Percentiles rank a stretch among this genome's conserved stretches.
These are phyloP conservation scores for Fusarium miscanthi DNA, from an alignment of 2,329 filamentous ascomycete species.

Conservation along the genomic window DNA sequence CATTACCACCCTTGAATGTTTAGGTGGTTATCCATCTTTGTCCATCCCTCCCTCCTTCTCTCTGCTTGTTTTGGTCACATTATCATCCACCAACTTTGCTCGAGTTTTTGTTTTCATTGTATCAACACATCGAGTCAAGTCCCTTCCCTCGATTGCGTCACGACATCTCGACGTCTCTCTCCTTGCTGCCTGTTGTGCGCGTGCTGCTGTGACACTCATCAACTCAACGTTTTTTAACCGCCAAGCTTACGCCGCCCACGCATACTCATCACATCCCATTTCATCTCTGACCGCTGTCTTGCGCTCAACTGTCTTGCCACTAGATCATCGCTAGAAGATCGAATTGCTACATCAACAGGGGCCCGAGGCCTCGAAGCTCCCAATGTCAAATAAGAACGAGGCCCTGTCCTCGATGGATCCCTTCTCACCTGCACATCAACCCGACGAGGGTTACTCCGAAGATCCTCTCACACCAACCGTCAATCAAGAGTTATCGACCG, in stretches of 20 bases:
- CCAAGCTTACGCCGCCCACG: background rate
- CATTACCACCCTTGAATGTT: constrained; percentile 1
- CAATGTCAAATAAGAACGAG: constrained; percentile 47
- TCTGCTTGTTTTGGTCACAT: constrained; percentile 13
- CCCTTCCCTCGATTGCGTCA: constrained; percentile 7
- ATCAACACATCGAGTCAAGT: background rate
- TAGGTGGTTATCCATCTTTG: constrained; percentile 15
- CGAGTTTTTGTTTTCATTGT: background rate
- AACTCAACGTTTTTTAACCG: constrained; percentile 8
- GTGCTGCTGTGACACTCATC: constrained; percentile 27
- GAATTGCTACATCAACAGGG: constrained; percentile 32
- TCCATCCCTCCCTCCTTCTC: background rate
- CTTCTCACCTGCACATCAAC: constrained; percentile 65
- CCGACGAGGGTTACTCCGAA: constrained; percentile 91
- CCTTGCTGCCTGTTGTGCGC: constrained; percentile 19
- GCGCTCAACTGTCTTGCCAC: background rate
- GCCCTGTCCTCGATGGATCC: constrained; percentile 54
- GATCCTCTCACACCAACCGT: constrained; percentile 67
- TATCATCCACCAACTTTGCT: background rate
- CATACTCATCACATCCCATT: background rate
- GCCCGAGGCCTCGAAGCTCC: constrained; percentile 31
- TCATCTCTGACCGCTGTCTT: constrained; percentile 4
- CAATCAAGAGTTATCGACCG: constrained; percentile 47
- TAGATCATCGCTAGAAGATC: background rate
- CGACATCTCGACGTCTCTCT: background rate